These are phyloP conservation scores for Circinella minor DNA, from an alignment of 371 early-diverging fungal genomes.

Conservation along the genomic window DNA sequence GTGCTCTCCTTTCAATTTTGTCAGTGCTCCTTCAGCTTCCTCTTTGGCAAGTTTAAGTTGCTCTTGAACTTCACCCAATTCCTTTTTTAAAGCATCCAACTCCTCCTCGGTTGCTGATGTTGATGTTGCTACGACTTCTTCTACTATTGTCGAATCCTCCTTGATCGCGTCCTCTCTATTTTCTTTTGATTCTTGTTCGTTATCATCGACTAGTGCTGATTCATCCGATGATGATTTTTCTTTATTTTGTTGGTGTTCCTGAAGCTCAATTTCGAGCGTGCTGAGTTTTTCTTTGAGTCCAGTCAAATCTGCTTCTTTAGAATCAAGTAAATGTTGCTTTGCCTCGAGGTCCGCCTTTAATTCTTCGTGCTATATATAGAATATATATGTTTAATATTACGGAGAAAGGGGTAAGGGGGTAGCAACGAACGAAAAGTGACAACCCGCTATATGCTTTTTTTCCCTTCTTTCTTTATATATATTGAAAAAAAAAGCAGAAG, in stretches of 20 bases:
- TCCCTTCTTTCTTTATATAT: too few species aligned
- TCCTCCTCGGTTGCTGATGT: constrained; percentile 4
- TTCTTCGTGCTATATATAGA: constrained; percentile 21
- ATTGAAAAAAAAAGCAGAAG: background rate
- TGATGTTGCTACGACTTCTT: background rate
- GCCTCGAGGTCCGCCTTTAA: constrained; percentile 18
- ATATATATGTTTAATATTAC: background rate
- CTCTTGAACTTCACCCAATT: constrained; percentile 15
- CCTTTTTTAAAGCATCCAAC: constrained; percentile 2
- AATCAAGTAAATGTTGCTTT: constrained; percentile 21
- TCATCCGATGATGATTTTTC: constrained; percentile 5
- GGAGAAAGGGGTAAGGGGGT: too few species aligned
- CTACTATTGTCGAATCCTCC: background rate
- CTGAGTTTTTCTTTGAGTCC: constrained; percentile 17
- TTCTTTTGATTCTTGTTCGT: background rate
- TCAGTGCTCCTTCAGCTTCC: background rate
- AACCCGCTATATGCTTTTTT: background rate
- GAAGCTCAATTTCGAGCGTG: constrained; percentile 15
- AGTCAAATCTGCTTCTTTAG: constrained; percentile 22
- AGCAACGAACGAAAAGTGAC: too few species aligned
- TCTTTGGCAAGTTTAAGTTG: constrained; percentile 8
- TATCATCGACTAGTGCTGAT: background rate
- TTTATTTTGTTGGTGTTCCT: constrained; percentile 3
- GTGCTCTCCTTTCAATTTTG: constrained; percentile 9
- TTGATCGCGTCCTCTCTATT: background rate